Percentiles rank a stretch among this genome's conserved stretches.
Conservation (phyloP, 495 filamentous ascomycete species). For the Chaetomium tenue region DNA sequence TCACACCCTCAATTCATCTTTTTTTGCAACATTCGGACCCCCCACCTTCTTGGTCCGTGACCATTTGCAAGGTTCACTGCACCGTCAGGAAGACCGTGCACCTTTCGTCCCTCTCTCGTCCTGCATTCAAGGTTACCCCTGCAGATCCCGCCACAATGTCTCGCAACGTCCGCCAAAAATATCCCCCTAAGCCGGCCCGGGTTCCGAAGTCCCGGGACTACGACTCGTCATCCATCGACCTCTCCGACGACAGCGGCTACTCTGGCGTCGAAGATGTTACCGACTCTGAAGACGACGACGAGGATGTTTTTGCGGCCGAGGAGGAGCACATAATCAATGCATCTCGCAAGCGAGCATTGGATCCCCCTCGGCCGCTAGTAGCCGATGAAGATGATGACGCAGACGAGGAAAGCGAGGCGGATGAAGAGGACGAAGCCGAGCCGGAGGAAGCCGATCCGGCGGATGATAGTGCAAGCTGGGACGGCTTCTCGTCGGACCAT, state of each 20-base stretch:
- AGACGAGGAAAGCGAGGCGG: slow-evolving; percentile 37
- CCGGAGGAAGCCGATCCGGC: slow-evolving; percentile 35
- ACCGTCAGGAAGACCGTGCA: slow-evolving; percentile 30
- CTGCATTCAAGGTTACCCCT: slow-evolving; percentile 26
- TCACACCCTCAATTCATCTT: neutral
- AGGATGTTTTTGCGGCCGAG: slow-evolving; percentile 69
- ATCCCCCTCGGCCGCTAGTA: slow-evolving; percentile 45
- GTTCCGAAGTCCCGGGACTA: slow-evolving; percentile 41
- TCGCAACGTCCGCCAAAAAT: slow-evolving; percentile 54
- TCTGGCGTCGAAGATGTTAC: slow-evolving; percentile 74
- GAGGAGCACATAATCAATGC: slow-evolving; percentile 63
- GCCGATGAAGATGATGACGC: slow-evolving; percentile 38
- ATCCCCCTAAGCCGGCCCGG: slow-evolving; percentile 44
- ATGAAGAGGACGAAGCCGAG: slow-evolving; percentile 32
- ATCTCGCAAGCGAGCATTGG: slow-evolving; percentile 34
- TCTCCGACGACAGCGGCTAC: slow-evolving; percentile 67
- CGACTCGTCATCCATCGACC: slow-evolving; percentile 48
- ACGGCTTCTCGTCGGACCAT: slow-evolving; percentile 53
- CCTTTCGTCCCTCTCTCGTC: neutral
- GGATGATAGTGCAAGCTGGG: slow-evolving; percentile 56
- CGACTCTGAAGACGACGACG: slow-evolving; percentile 70
- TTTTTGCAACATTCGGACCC: neutral
- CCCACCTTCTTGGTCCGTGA: slow-evolving; percentile 9
- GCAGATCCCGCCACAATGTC: slow-evolving; percentile 44
- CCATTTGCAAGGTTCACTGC: slow-evolving; percentile 37